Evolutionary conservation across 139 green algal species (phyloP).

Genomic region (Axilococcus clingmanii): DNA sequence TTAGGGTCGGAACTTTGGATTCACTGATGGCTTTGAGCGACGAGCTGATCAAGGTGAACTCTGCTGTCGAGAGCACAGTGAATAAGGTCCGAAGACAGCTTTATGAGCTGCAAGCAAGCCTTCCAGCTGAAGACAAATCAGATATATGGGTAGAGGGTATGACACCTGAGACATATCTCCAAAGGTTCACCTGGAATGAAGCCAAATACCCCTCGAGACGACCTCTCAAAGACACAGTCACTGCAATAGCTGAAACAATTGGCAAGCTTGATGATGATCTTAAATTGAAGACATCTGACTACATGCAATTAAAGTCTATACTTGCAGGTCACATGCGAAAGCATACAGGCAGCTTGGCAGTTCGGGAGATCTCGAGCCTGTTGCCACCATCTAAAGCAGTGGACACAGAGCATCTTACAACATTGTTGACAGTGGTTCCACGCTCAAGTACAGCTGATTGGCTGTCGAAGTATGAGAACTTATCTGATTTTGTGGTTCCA

Average conservation of each 20-base stretch:
- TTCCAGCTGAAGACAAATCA: constrained; percentile 20
- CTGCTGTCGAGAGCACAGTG: constrained; percentile 67
- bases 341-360: constrained; percentile 72
- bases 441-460: constrained; percentile 75
- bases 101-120: constrained; percentile 31
- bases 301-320: constrained; percentile 67
- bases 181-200: constrained; percentile 89
- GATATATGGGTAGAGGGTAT: constrained; percentile 59
- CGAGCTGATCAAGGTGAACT: constrained; percentile 79
- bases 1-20: constrained; percentile 90
- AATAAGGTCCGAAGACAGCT: constrained; percentile 77
- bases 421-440: constrained; percentile 81
- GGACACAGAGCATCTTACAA: constrained; percentile 86
- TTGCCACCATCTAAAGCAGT: constrained; percentile 55
- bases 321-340: constrained; percentile 67
- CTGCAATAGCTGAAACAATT: constrained; percentile 78
- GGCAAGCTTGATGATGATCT: constrained; percentile 90
- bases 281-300: constrained; percentile 80
- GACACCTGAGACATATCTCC: constrained; percentile 59
- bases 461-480: constrained; percentile 75
- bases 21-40: constrained; percentile 85
- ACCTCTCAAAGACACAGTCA: constrained; percentile 81
- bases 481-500: constrained; percentile 81
- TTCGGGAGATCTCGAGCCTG: constrained; percentile 65
- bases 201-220: constrained; percentile 85